Base-by-base conservation (phyloP, 2,329 filamentous ascomycete species). In the Fusarium sp. region DNA sequence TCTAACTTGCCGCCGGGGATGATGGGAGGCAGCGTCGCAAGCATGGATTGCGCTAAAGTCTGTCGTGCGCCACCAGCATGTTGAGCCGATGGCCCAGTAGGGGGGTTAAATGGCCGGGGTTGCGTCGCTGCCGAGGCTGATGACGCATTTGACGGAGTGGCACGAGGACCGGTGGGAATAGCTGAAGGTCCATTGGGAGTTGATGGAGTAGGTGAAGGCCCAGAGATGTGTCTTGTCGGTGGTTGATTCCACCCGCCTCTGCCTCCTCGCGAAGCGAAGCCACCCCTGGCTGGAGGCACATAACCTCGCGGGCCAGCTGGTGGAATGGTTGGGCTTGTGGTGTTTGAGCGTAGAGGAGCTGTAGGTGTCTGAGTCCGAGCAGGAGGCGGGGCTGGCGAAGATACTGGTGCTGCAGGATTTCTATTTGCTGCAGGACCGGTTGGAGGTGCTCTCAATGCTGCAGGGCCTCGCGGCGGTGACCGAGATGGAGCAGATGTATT, bases 251-350 rank as follows among this genome's bases (percentile, higher is more conserved):
- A 87, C 18, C 80, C 78, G 7, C 85, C 83, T 57, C 87, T 83
- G 49, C 83, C 82, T 33, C 84, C 82, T 30, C 87, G 85, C 11
- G 81, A 69, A 26, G 78, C 70, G 64, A 83, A 88, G 4, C 84
- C 81, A 44, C 85, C 84, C 53, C 85, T 81, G 13, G 76, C 68
- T 7, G 84, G 77, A 8, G 85, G 78, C 4, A 86, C 81, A 67
- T 88, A 89, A 37, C 87, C 87, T 69, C 87, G 82, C 5, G 87
- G 87, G 1, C 87, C 87, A 9, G 86, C 81, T 12, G 87, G 87
- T 1, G 87, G 86, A 20, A 83, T 82, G 2, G 84, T 83, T 11
- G 86, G 85, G 66, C 83, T 86, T 8, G 81, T 79, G 11, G 80
- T 80, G 20, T 83, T 84, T 20, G 82, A 75, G 30, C 82, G 78